phyloP scores from a whole-genome alignment of 2,329 filamentous ascomycete genomes.

The Fusarium staphyleae region DNA sequence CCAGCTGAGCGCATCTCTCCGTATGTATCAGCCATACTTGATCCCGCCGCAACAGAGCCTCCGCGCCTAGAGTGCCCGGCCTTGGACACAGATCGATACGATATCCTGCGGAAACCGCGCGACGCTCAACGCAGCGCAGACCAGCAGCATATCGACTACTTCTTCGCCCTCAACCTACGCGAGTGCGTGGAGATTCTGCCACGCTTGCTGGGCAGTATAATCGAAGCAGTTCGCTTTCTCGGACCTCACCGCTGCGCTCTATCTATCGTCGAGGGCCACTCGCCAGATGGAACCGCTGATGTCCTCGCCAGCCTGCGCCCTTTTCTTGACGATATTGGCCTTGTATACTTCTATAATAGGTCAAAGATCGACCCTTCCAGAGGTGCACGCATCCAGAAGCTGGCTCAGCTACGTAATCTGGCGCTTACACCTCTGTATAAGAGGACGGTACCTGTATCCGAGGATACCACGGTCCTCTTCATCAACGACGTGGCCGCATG shows the following conservation, averaged over 20 bases:
- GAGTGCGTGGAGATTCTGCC: slow-evolving; percentile 55
- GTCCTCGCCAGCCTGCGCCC: slow-evolving; percentile 53
- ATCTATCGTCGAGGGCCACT: slow-evolving; percentile 64
- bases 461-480: slow-evolving; percentile 57
- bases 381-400: slow-evolving; percentile 53
- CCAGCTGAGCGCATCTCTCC: slow-evolving; percentile 24
- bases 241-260: slow-evolving; percentile 59
- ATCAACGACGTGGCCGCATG: slow-evolving; percentile 63
- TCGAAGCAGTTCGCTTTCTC: slow-evolving; percentile 58
- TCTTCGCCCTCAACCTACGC: slow-evolving; percentile 62
- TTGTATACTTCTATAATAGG: slow-evolving; percentile 51
- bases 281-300: slow-evolving; percentile 60
- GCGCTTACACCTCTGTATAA: slow-evolving; percentile 56
- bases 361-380: slow-evolving; percentile 54
- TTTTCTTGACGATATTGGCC: slow-evolving; percentile 49
- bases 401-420: slow-evolving; percentile 61
- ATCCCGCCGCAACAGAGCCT: slow-evolving; percentile 32
- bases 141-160: slow-evolving; percentile 46
- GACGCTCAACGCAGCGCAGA: background rate
- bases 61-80: slow-evolving; percentile 43
- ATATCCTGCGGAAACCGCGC: slow-evolving; percentile 17
- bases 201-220: slow-evolving; percentile 58
- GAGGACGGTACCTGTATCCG: slow-evolving; percentile 34
- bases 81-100: slow-evolving; percentile 32
- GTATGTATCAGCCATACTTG: slow-evolving; percentile 43